These are phyloP conservation scores for Ustilago lituana DNA, from an alignment of 1,284 basidiomycete species.

Conservation along the genomic window DNA sequence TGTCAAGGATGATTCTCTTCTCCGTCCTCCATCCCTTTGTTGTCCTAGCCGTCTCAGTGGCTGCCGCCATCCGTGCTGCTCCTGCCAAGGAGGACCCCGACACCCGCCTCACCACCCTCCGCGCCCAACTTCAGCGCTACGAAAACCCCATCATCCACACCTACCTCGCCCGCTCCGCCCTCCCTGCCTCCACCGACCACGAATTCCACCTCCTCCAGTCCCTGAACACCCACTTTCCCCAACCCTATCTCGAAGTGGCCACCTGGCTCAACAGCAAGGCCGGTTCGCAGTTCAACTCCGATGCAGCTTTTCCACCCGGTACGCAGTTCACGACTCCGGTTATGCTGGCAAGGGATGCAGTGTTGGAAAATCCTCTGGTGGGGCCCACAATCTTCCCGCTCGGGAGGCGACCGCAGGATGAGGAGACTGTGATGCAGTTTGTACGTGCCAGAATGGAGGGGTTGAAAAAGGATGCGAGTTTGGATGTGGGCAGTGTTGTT, in stretches of 20 bases:
- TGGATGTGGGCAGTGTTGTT: not conserved
- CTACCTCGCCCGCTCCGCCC: slow-evolving; percentile 12
- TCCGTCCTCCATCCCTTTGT: not conserved
- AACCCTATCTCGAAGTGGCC: not conserved
- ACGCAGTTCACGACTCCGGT: not conserved
- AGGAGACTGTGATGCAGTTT: slow-evolving; percentile 1
- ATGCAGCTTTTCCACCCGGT: not conserved
- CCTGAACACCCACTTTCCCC: not conserved
- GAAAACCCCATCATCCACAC: slow-evolving; percentile 30
- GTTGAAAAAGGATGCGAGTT: not conserved
- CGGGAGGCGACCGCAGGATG: slow-evolving; percentile 24
- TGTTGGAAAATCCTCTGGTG: slow-evolving; percentile 1
- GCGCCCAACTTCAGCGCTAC: slow-evolving; percentile 12
- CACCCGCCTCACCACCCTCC: slow-evolving; percentile 3
- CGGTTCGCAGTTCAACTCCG: not conserved
- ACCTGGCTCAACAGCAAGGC: not conserved
- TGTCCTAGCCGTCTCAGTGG: not conserved
- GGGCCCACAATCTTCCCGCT: slow-evolving; percentile 17
- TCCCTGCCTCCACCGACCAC: not conserved
- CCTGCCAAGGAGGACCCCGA: not conserved
- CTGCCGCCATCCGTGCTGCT: not conserved
- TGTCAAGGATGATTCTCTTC: not conserved
- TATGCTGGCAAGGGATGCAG: not conserved
- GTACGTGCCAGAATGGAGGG: not conserved
- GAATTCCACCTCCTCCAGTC: not conserved